Evolutionary conservation across 208 protist species (phyloP).

Genomic region (Kentomonas sorsogonicus): DNA sequence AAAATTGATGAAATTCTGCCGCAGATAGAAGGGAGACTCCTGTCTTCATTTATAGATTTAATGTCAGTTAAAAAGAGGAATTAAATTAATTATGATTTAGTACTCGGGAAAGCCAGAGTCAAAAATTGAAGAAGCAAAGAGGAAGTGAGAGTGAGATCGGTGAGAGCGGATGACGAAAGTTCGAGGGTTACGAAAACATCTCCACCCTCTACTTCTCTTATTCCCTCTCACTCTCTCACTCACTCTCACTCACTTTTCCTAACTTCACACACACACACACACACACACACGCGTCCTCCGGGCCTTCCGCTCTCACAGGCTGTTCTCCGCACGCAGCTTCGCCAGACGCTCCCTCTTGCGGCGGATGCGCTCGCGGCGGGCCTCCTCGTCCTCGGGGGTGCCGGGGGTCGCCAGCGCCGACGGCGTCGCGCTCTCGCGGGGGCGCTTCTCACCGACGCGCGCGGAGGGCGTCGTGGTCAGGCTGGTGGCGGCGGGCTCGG

Average conservation of each 20-base stretch:
- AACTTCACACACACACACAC: constrained; percentile 12
- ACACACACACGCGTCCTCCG: constrained; percentile 2
- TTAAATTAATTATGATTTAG: too few species aligned
- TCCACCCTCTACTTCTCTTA: too few species aligned
- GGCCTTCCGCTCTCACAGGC: too few species aligned
- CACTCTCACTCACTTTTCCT: too few species aligned
- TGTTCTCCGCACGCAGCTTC: constrained; percentile 37
- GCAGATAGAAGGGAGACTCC: not conserved
- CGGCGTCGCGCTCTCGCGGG: constrained; percentile 12
- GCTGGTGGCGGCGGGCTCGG: not conserved
- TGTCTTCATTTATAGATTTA: too few species aligned
- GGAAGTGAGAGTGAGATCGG: too few species aligned
- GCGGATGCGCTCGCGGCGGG: constrained; percentile 44
- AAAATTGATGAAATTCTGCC: not conserved
- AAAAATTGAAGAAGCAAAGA: too few species aligned
- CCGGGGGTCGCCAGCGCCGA: constrained; percentile 20
- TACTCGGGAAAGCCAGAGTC: too few species aligned
- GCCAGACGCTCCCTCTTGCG: constrained; percentile 62
- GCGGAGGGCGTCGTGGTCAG: not conserved
- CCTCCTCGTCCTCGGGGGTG: constrained; percentile 29
- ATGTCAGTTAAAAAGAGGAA: too few species aligned
- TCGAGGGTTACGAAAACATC: too few species aligned
- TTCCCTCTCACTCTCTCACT: too few species aligned
- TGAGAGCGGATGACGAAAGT: too few species aligned
- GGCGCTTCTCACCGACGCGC: constrained; percentile 12